Percentiles rank a stretch among this genome's conserved stretches.
Evolutionary conservation across 78 protist genomes (phyloP).

Genomic region (Polysphondylium violaceum): DNA sequence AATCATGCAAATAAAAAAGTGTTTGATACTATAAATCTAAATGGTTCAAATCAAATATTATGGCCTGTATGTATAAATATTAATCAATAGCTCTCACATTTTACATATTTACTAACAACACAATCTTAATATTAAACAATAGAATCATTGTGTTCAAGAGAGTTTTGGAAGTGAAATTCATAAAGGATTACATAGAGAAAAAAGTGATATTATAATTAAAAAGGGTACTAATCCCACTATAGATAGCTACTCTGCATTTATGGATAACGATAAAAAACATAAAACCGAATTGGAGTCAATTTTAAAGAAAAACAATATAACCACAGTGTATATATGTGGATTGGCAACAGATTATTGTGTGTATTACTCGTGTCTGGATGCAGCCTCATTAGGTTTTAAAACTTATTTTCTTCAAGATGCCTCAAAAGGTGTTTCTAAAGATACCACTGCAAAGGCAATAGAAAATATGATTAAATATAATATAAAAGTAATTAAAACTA

Average conservation of each 20-base stretch:
- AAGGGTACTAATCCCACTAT: slow-evolving; percentile 73
- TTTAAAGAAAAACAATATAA: slow-evolving; percentile 32
- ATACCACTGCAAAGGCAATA: neutral
- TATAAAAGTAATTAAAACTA: slow-evolving; percentile 12
- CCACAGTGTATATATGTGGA: slow-evolving; percentile 73
- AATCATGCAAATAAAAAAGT: slow-evolving; percentile 35
- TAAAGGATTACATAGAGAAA: neutral
- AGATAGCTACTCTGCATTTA: slow-evolving; percentile 87
- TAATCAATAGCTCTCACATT: neutral
- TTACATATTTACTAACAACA: neutral
- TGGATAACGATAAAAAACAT: slow-evolving; percentile 36
- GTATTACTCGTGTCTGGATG: slow-evolving; percentile 59
- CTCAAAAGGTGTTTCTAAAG: slow-evolving; percentile 43
- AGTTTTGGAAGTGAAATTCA: slow-evolving; percentile 77
- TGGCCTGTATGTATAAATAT: slow-evolving; percentile 80
- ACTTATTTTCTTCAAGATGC: slow-evolving; percentile 67
- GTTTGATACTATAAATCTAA: slow-evolving; percentile 12
- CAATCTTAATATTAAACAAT: neutral
- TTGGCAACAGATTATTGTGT: slow-evolving; percentile 87
- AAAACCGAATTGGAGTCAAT: slow-evolving; percentile 66
- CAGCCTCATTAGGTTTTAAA: slow-evolving; percentile 45
- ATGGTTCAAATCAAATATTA: slow-evolving; percentile 56
- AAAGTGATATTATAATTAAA: slow-evolving; percentile 9
- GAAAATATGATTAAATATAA: slow-evolving; percentile 8
- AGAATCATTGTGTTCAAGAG: slow-evolving; percentile 86